These are phyloP conservation scores for Goniomonas avonlea DNA, from an alignment of 78 protist genomes.

Conservation along the genomic window DNA sequence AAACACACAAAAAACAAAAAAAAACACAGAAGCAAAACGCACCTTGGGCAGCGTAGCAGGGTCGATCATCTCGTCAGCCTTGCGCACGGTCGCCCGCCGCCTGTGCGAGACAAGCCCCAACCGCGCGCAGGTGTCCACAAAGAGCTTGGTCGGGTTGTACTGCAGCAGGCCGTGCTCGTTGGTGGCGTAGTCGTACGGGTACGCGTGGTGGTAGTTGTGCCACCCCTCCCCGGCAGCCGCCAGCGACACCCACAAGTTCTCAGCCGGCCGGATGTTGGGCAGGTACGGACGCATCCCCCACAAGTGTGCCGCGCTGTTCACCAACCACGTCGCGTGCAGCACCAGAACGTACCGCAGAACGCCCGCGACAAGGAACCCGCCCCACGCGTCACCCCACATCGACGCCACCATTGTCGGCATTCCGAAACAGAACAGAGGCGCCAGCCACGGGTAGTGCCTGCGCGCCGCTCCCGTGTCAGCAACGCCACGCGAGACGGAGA, in stretches of 20 bases:
- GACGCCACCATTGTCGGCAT: too few species aligned
- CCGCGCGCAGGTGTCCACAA: background rate
- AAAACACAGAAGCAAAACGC: too few species aligned
- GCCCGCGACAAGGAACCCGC: too few species aligned
- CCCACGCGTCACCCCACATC: too few species aligned
- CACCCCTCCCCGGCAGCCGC: constrained; percentile 35
- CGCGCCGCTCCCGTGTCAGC: too few species aligned
- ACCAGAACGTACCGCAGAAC: too few species aligned
- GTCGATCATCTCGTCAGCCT: too few species aligned
- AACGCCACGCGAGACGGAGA: too few species aligned
- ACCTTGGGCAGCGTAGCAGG: too few species aligned
- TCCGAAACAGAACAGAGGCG: too few species aligned
- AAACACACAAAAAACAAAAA: too few species aligned
- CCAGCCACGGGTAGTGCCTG: too few species aligned
- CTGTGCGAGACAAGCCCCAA: constrained; percentile 1
- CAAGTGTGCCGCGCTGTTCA: constrained; percentile 32
- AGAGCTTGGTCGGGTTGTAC: constrained; percentile 31
- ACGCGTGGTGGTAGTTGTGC: constrained; percentile 44
- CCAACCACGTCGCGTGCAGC: constrained; percentile 33
- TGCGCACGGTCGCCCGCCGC: constrained; percentile 10
- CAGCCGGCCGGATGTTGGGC: constrained; percentile 4
- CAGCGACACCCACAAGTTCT: background rate
- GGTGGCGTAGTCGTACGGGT: constrained; percentile 31
- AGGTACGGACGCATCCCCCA: constrained; percentile 25
- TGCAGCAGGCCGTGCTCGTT: constrained; percentile 4